phyloP scores from a whole-genome alignment of 73 alveolate genomes.

The Paramecium bursaria region DNA sequence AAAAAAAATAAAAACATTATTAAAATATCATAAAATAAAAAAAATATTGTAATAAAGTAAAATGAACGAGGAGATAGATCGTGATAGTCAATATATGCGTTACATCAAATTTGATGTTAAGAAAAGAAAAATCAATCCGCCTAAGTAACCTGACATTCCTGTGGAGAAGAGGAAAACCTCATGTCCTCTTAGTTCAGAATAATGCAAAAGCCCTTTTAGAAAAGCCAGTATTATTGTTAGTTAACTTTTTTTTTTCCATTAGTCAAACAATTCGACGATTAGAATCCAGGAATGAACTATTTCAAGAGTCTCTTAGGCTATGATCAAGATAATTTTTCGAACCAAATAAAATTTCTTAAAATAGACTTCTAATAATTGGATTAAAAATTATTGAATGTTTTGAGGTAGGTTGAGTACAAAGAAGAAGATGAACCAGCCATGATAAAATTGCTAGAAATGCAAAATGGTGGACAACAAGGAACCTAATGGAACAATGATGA shows the following conservation, averaged over 20 bases:
- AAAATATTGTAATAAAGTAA: too few relatives aligned
- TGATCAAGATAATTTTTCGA: not conserved
- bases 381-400: not conserved
- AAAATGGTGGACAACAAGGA: not conserved
- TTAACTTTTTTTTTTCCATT: too few relatives aligned
- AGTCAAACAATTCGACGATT: slow-evolving; percentile 9
- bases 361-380: not conserved
- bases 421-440: slow-evolving; percentile 2
- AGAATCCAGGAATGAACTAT: slow-evolving; percentile 55
- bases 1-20: too few relatives aligned
- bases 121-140: not conserved
- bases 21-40: too few relatives aligned
- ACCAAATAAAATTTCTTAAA: not conserved
- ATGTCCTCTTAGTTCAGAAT: slow-evolving; percentile 29
- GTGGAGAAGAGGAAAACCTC: not conserved
- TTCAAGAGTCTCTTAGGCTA: slow-evolving; percentile 9
- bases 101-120: slow-evolving; percentile 33
- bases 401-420: not conserved
- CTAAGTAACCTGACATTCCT: not conserved
- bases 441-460: not conserved
- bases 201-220: slow-evolving; percentile 25
- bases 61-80: too few relatives aligned
- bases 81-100: slow-evolving; percentile 7
- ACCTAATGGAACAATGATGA: slow-evolving; percentile 38
- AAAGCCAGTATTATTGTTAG: too few relatives aligned